Evolutionary conservation across 2,329 filamentous ascomycete species (phyloP), one percentile per base, ranked within the genome.

Genomic region (Beauveria pseudobassiana): DNA sequence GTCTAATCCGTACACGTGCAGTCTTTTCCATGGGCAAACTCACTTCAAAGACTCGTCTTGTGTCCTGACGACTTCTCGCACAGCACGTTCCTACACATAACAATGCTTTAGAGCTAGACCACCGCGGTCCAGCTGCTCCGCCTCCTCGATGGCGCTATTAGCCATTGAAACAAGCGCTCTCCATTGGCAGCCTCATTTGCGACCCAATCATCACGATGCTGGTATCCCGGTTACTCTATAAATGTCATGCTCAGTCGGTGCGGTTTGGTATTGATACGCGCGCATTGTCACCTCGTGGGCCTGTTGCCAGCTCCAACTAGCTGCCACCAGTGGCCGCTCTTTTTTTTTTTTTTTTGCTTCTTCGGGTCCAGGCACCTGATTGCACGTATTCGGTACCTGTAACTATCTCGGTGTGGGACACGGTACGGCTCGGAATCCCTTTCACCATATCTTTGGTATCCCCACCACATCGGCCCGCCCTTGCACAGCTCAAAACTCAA

Each of bases 351-450:
- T 24, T 49, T 50, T 51, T 50, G 45, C 55, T 58, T 49, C 30
- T 58, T 49, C 14, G 10, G 24, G 9, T 34, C 9, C 20, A 59
- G 38, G 52, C 22, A 50, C 28, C 18, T n/a, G 16, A 26, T 49
- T 45, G 40, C 40, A 42, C 38, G 56, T 55, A 38, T 43, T 38
- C 9, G 16, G 40, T 42, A 40, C 49, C 30, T 43, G 12, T 43
- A 45, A 38, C 12, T 40, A 50, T 30, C 53, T 20, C 14, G 42
- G 34, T 38, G 63, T 64, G 64, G 64, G 61, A 65, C 63, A 59
- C 64, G 64, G 64, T 65, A 63, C 65, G 65, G 63, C 65, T 65
- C 65, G 63, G 62, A 59, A 55, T 62, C 59, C 50, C 58, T 43
- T 48, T 56, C 22, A 16, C 59, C 59, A 62, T 62, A 52, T 62